Base-by-base conservation (phyloP, 805 yeast species). In the Ogataea methylovora region DNA sequence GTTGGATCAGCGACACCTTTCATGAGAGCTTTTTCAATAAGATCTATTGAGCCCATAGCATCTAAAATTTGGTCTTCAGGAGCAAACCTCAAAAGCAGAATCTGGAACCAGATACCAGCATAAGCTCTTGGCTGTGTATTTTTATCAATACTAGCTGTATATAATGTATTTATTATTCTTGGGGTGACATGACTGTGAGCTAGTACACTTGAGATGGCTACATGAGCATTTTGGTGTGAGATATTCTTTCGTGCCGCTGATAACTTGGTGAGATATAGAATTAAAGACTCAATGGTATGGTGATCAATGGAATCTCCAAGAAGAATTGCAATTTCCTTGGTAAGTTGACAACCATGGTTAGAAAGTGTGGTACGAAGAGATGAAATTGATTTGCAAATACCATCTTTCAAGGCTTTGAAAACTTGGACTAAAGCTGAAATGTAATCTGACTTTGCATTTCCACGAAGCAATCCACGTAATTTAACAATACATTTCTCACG, bases 361-460 rank as follows among this genome's bases (percentile, higher is more conserved):
- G 88, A 76, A 15, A 92, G 63, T 0, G 96, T 83, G 0, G 98
- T 92, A 49, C 98, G 66, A 37, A 92, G 62, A 0, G 97, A 87
- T 7, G 67, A 46, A 1, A 77, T 66, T 0, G 85, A 75, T 44
- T 84, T 85, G 34, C 68, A 58, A 3, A 88, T 68, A 9, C 81
- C 78, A 13, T 78, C 87, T 2, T 67, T 53, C 27, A 82, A 49
- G 1, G 52, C 45, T 21, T 64, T 62, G 12, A 69, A 24, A 4
- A 45, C 27, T 13, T 46, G 50, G 24, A 62, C 43, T 38, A 53
- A 30, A 0, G 49, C 34, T 1, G 67, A 39, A 11, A 35, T 49
- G 39, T 52, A 60, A 1, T 64, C 61, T 0, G 33, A 30, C 1
- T 61, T 49, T 5, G 51, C 60, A 46, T 76, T 73, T 3, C 88